Base-by-base conservation (phyloP, 1,139 yeast genomes). In the Candida sanyaensis region DNA sequence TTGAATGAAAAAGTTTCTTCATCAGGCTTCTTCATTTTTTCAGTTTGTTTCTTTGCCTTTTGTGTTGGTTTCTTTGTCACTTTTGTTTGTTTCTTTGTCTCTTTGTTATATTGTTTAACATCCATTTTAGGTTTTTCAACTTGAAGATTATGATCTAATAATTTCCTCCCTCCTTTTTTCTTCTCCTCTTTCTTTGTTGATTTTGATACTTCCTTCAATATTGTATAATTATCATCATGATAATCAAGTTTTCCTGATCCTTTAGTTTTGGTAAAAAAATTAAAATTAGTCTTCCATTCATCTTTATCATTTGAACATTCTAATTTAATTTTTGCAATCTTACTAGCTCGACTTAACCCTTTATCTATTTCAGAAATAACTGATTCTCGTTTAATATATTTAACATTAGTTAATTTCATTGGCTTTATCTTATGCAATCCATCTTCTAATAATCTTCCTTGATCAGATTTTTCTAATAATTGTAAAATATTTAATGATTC, bases 401-500 rank as follows among this genome's bases (percentile, higher is more conserved):
- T 54, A 13, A 30, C 48, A 52, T 43, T 50, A 48, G 42, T 42
- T 23, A 54, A 45, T 31, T 54, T 45, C 42, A 34, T 42, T 29
- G 48, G 39, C 47, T 51, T 45, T 9, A 42, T 36, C 27, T 41
- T 44, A 24, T 55, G 50, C 7, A 37, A 37, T 39, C 45, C 21
- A 12, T 37, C 32, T 6, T 28, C 52, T 39, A 69, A 58, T 4
- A 61, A 43, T 6, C 54, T 53, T 1, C 65, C 69, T 30, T 57
- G 47, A 4, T 60, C 59, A 21, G 60, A 56, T 30, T 66, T 72
- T 5, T 65, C 69, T 37, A 88, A 62, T 32, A 93, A 65, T 41
- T 72, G 60, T 23, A 55, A 59, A 29, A 95, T 90, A 55, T 82
- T 83, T 26, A 88, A 60, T 1, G 91, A 81, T 61, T 87, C 91